Base-by-base conservation (phyloP, 371 early-diverging fungal species). In the Apophysomyces sp. region DNA sequence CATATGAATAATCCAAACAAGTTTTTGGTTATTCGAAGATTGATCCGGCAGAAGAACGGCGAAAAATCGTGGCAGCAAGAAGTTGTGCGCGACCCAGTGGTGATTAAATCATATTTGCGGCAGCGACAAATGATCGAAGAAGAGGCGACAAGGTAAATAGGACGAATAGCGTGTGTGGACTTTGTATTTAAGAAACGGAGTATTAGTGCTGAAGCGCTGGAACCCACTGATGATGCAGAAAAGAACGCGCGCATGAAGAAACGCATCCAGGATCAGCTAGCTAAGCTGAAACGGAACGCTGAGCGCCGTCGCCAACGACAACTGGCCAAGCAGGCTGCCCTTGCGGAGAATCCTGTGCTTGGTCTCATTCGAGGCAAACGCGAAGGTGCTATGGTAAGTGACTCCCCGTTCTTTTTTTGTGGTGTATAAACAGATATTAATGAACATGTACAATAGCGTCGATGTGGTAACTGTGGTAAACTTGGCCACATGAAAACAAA, bases 401-500 rank as follows among this genome's bases (percentile, higher is more conserved):
- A 18, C 21, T 62, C 5, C 18, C 32, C 16, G 34, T 30, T 56
- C 18, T n/a, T n/a, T n/a, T n/a, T n/a, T n/a, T n/a, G n/a, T n/a
- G n/a, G n/a, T n/a, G n/a, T n/a, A n/a, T n/a, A 39, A 28, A 21
- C 18, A 57, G 52, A 27, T 21, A 16, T 59, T 58, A 9, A 51
- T 31, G 16, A 52, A 21, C 65, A 9, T 41, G 41, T 41, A 41
- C 41, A 11, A 15, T 66, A 86, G 83, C 81, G 91, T 29, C 80
- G 84, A 24, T 94, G 94, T 69, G 90, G 93, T 61, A 92, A 91
- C 67, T 94, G 94, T 71, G 93, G 93, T 37, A 82, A 87, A 63
- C 68, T 88, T 12, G 94, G 94, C 16, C 94, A 94, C 57, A 94
- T 92, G 91, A 93, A 91, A 71, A 93, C 94, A 4, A 94, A 93